Percentiles rank a stretch among this genome's conserved stretches.
Evolutionary conservation across 306 rosid species (phyloP).

Genomic region (Cucurbita ficifolia): DNA sequence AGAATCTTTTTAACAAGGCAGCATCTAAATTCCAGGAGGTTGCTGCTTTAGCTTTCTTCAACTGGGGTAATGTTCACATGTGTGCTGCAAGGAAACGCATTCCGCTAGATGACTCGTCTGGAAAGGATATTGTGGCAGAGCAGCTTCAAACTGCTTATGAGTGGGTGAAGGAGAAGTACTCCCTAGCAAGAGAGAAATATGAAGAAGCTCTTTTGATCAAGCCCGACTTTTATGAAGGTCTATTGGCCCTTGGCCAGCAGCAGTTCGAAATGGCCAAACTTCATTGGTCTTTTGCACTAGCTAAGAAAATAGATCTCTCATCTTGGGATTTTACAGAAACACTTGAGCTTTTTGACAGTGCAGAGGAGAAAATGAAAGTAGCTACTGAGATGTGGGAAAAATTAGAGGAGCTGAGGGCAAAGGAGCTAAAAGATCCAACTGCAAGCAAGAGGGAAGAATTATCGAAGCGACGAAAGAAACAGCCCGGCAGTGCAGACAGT

Average conservation of each 20-base stretch:
- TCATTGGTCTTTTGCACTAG: conserved; percentile 89
- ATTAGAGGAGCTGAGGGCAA: conserved; percentile 79
- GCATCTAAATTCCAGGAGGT: conserved; percentile 98
- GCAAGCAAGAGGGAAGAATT: conserved; percentile 70
- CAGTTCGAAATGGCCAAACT: conserved; percentile 98
- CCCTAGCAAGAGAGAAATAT: conserved; percentile 75
- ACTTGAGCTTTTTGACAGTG: conserved; percentile 59
- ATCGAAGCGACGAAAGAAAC: conserved; percentile 64
- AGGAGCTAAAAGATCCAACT: conserved; percentile 71
- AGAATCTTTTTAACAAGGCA: conserved; percentile 78
- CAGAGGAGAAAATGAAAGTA: conserved; percentile 84
- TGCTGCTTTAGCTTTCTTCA: conserved; percentile 88
- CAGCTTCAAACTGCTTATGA: conserved; percentile 87
- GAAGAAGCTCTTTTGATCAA: conserved; percentile 78
- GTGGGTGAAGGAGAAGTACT: conserved; percentile 91
- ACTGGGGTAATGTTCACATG: conserved; percentile 97
- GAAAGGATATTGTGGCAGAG: conserved; percentile 52
- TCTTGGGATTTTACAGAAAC: conserved; percentile 69
- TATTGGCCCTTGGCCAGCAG: conserved; percentile 88
- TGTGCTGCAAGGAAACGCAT: conserved; percentile 93
- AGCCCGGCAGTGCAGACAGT: conserved; percentile 35
- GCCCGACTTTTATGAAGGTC: conserved; percentile 90
- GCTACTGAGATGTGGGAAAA: conserved; percentile 99
- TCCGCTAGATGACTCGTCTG: conserved; percentile 78
- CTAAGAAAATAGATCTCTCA: conserved; percentile 68